Conservation (phyloP, 2,329 filamentous ascomycete species). For the Phialemoniopsis sp. region DNA sequence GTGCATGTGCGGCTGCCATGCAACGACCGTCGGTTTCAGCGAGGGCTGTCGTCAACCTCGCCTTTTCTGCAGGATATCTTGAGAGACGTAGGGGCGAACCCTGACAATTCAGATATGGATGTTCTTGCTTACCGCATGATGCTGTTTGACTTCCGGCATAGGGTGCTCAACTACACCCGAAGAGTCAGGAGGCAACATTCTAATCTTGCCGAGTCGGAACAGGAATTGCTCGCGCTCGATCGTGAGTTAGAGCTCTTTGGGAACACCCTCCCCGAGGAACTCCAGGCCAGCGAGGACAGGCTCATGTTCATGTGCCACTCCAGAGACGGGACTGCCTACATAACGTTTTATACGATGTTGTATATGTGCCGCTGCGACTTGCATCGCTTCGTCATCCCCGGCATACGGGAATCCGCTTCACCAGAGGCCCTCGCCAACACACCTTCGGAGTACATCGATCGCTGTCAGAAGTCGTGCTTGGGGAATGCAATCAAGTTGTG, state of each 20-base stretch:
- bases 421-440: slow-evolving; percentile 2
- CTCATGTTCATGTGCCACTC: slow-evolving; percentile 19
- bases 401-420: slow-evolving; percentile 14
- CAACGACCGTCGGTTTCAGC: slow-evolving; percentile 17
- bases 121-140: slow-evolving; percentile 12
- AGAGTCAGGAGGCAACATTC: no score
- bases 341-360: slow-evolving; percentile 10
- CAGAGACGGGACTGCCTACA: slow-evolving; percentile 12
- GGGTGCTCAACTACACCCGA: slow-evolving; percentile 15
- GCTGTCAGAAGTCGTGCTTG: slow-evolving; percentile 7
- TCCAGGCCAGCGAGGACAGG: slow-evolving; percentile 9
- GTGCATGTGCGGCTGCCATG: slow-evolving; percentile 13
- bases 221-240: no score
- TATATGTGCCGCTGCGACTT: slow-evolving; percentile 17
- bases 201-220: no score
- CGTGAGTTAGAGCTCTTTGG: slow-evolving; percentile 8
- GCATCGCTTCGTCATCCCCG: slow-evolving; percentile 17
- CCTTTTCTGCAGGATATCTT: slow-evolving; percentile 6
- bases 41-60: slow-evolving; percentile 12
- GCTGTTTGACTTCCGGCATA: slow-evolving; percentile 14
- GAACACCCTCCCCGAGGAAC: slow-evolving; percentile 11
- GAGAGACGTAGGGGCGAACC: not conserved
- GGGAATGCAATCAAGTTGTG: slow-evolving; percentile 4
- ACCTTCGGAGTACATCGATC: slow-evolving; percentile 3
- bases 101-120: slow-evolving; percentile 8